Conservation (phyloP, 768 basidiomycete genomes). For the Termitomyces sp. region DNA sequence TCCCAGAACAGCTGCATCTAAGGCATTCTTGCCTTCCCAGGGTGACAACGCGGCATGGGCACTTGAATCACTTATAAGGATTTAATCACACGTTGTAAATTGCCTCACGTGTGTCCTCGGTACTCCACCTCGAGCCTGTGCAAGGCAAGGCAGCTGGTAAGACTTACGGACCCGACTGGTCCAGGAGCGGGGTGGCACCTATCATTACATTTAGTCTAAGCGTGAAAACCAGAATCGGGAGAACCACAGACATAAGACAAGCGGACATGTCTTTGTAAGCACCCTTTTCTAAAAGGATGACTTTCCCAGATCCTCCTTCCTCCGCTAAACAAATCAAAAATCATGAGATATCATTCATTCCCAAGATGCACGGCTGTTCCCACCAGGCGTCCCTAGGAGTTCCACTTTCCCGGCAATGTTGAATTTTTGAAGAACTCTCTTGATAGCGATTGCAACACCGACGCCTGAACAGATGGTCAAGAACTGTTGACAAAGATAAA, state of each 20-base stretch:
- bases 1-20: conserved; percentile 84
- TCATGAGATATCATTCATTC: background rate
- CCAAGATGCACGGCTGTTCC: conserved; percentile 1
- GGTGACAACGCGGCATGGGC: conserved; percentile 78
- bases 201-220: background rate
- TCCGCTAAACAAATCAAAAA: conserved; percentile 44
- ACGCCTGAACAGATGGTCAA: conserved; percentile 39
- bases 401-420: conserved; percentile 65
- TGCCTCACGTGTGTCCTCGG: conserved; percentile 61
- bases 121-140: conserved; percentile 60
- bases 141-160: conserved; percentile 61
- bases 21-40: conserved; percentile 80
- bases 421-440: conserved; percentile 54
- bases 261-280: conserved; percentile 74
- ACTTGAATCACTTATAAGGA: conserved; percentile 26
- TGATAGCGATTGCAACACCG: conserved; percentile 66
- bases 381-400: conserved; percentile 76
- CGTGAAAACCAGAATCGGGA: background rate
- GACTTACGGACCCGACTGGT: conserved; percentile 60
- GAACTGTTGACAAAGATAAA: background rate
- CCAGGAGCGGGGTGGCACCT: conserved; percentile 86
- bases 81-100: background rate
- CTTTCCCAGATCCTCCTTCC: conserved; percentile 75
- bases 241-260: conserved; percentile 59
- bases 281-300: conserved; percentile 60